These are phyloP conservation scores for Phellopilus nigrolimitatus DNA, from an alignment of 1,284 basidiomycete species.

Conservation along the genomic window DNA sequence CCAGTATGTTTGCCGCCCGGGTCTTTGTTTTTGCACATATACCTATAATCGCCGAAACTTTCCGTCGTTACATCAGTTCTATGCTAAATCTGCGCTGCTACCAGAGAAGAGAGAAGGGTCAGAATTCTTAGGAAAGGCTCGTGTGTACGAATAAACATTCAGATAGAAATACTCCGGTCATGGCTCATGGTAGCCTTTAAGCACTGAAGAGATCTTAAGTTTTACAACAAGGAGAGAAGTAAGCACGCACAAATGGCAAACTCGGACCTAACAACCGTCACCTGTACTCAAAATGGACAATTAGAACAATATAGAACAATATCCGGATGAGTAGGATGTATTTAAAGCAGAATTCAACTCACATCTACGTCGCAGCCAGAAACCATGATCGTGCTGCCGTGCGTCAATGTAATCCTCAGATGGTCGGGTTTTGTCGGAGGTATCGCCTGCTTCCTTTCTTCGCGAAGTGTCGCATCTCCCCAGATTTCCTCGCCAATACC, in stretches of 20 bases:
- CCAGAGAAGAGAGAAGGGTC: no score
- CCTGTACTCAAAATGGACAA: neutral
- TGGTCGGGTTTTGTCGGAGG: neutral
- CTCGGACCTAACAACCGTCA: constrained; percentile 5
- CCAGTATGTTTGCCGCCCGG: no score
- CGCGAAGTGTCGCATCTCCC: no score
- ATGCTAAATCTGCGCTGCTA: no score
- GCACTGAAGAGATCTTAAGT: neutral
- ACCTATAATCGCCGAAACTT: no score
- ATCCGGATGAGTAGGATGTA: neutral
- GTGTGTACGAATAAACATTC: neutral
- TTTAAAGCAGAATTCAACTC: neutral
- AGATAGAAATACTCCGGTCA: neutral
- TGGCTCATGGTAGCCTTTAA: neutral
- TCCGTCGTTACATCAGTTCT: neutral
- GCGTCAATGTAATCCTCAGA: constrained; percentile 12
- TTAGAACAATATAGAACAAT: neutral
- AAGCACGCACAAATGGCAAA: constrained; percentile 11
- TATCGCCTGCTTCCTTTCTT: neutral
- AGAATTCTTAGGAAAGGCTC: no score
- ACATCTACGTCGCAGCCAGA: constrained; percentile 12
- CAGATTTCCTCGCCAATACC: neutral
- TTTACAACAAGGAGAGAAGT: neutral
- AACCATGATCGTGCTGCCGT: constrained; percentile 8
- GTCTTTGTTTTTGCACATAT: no score